Base-by-base conservation (phyloP, 306 rosid genomes). In the Castanospermum australe region DNA sequence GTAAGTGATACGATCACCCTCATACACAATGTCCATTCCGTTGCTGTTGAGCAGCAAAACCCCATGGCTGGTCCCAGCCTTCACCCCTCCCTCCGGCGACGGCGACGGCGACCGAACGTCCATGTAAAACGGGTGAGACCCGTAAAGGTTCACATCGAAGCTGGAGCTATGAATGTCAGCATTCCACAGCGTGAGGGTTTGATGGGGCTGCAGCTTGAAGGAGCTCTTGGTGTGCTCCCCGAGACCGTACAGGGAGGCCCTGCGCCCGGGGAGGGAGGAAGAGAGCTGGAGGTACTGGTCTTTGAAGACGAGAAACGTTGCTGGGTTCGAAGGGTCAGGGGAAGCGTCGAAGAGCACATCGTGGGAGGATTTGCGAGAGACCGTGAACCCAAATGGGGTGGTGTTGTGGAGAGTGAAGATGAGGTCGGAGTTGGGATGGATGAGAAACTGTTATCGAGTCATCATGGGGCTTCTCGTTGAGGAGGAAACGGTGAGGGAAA, bases 61-160 rank as follows among this genome's bases (percentile, higher is more conserved):
- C 32, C 97, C 98, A 79, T 94, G 97, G 8, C 89, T 84, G 9
- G 85, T 77, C 15, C 97, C 97, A 2, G 59, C 80, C 44, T 68
- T 30, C 60, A 84, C 84, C 56, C 35, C 72, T 9, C 91, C 95
- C 57, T 77, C 89, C 0, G 7, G 7, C 0, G 90, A 84, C 0
- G 7, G 7, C 0, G 90, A 84, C 0, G 87, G 79, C 1, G 90
- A 87, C 36, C 94, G 82, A 51, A 92, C 83, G 6, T 94, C 97
- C 72, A 94, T 59, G 82, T 92, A 94, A 78, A 94, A 94, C 0
- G 97, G 98, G 80, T 94, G 98, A 15, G 97, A 89, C 12, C 97
- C 97, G 42, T 92, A 94, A 55, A 90, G 94, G 76, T 94, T 94
- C 28, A 87, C 2, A 13, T 94, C 84, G 5, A 61, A n/a, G 9